Evolutionary conservation across 108 stramenopile genomes (phyloP), one percentile per base, ranked within the genome.

Genomic region (Pseudonitzschia multiseries): DNA sequence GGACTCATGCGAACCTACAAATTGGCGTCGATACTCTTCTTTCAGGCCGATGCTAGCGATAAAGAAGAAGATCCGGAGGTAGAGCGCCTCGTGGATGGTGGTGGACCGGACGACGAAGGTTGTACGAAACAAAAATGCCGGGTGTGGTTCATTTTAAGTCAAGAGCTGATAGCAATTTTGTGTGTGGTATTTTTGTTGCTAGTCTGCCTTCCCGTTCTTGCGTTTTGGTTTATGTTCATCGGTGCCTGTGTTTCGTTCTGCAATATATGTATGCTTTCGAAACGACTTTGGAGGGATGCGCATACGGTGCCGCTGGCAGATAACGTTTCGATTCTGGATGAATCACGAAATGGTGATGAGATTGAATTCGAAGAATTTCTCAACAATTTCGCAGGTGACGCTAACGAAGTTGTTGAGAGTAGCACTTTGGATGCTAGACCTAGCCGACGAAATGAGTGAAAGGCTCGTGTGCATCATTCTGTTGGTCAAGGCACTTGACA

Each of bases 301-400:
- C 77, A 78, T 29, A 26, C 36, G 36, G 36, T 36, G 6, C 36
- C 36, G 6, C 2, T 36, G 6, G 4, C 28, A 57, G 57, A 44
- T 54, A 28, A 20, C 13, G 50, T 14, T 52, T 24, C 8, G 2
- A 5, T 54, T 1, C 26, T 20, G 15, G 51, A 26, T n/a, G 68
- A 74, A 2, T 36, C 36, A 53, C 42, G 46, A 8, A 61, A 53
- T 18, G 69, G 59, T 1, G 65, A 57, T 13, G 77, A 78, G 17
- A 24, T 67, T 40, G 77, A 78, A 59, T 78, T 78, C 54, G 64
- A 78, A 71, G 77, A 78, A n/a, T 78, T 78, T 50, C n/a, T 78
- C 36, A 36, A 51, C 54, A 78, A 78, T 46, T 78, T 78, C 59
- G 33, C 41, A 17, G 70, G 48, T 31, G 77, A 78, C 4, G 65